Evolutionary conservation across 805 yeast genomes (phyloP).

Genomic region (Zygotorulaspora florentina): DNA sequence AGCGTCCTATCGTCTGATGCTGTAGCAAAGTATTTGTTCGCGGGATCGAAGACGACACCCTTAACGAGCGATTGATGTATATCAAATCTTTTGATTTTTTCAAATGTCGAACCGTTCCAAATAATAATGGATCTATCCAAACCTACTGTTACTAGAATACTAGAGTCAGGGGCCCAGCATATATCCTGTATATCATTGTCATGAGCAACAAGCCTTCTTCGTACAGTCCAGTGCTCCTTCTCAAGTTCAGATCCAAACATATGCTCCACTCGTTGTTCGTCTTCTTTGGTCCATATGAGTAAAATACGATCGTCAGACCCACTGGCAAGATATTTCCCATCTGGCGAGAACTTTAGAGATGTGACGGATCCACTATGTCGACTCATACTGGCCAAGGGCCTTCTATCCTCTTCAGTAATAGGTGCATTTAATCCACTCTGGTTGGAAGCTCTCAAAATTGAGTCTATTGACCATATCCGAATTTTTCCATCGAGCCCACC

Average conservation of each 20-base stretch:
- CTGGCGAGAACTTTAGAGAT: constrained; percentile 86
- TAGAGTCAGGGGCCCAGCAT: constrained; percentile 96
- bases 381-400: constrained; percentile 85
- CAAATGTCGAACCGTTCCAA: constrained; percentile 92
- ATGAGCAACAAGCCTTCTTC: constrained; percentile 90
- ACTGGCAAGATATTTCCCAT: constrained; percentile 84
- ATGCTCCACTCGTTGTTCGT: constrained; percentile 40
- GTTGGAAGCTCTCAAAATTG: constrained; percentile 43
- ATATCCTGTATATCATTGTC: constrained; percentile 97
- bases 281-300: constrained; percentile 90
- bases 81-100: constrained; percentile 77
- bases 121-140: constrained; percentile 87
- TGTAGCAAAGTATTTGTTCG: constrained; percentile 95
- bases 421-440: constrained; percentile 6
- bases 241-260: constrained; percentile 75
- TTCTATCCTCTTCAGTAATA: constrained; percentile 24
- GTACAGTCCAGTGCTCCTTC: constrained; percentile 89
- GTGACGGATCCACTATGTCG: constrained; percentile 97
- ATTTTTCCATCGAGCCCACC: constrained; percentile 95
- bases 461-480: constrained; percentile 74
- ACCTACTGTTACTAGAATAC: constrained; percentile 88
- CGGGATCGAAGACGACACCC: constrained; percentile 97
- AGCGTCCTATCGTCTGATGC: constrained; percentile 94
- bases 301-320: constrained; percentile 94
- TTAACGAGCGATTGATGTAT: constrained; percentile 93